Conservation (phyloP, 139 green algal species). For the Micractinium conductrix region DNA sequence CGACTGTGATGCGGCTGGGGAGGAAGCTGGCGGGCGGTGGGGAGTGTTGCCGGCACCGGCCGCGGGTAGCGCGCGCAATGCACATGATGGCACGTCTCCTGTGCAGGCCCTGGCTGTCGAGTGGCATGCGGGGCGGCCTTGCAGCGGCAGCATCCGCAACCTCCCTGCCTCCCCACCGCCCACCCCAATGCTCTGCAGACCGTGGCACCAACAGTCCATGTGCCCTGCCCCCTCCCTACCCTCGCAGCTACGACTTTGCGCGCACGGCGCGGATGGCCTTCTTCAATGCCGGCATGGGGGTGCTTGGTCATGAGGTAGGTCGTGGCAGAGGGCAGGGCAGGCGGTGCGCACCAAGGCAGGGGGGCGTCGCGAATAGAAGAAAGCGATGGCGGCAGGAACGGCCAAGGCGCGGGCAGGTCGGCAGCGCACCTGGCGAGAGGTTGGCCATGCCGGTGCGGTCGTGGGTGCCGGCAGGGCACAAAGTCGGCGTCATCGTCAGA, state of each 20-base stretch:
- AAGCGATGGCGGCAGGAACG: too few relatives aligned
- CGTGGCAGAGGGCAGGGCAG: too few relatives aligned
- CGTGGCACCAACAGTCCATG: not conserved
- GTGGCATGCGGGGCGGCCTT: not conserved
- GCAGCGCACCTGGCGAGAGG: too few relatives aligned
- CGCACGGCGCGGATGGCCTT: slow-evolving; percentile 36
- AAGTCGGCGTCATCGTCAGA: too few relatives aligned
- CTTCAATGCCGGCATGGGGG: slow-evolving; percentile 37
- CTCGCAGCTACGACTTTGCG: slow-evolving; percentile 36
- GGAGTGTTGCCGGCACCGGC: too few relatives aligned
- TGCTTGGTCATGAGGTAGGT: not conserved
- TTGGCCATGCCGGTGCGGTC: too few relatives aligned
- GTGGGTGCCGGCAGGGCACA: too few relatives aligned
- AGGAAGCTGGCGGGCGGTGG: too few relatives aligned
- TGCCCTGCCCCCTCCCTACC: not conserved
- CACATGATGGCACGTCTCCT: not conserved
- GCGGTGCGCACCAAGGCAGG: too few relatives aligned
- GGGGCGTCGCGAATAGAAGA: too few relatives aligned
- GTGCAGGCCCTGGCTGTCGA: not conserved
- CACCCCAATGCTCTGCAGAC: not conserved
- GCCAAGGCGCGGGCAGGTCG: too few relatives aligned
- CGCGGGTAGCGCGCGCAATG: too few relatives aligned
- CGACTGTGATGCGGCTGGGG: not conserved
- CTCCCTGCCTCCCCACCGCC: not conserved
- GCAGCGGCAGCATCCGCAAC: not conserved